phyloP scores from a whole-genome alignment of 2,329 filamentous ascomycete species.

The Xylaria digitata region DNA sequence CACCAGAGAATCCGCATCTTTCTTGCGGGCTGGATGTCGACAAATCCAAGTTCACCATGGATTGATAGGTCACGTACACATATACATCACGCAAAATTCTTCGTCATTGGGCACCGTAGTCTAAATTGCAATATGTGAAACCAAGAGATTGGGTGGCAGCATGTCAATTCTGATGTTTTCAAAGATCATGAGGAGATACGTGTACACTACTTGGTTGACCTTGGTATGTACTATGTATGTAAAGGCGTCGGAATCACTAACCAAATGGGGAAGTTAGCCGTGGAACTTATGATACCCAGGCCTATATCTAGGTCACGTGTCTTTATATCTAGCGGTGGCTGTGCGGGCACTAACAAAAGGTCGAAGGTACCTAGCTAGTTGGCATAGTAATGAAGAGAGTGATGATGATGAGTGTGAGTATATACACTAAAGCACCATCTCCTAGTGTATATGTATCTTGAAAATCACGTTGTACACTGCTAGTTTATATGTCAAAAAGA shows the following conservation, averaged over 20 bases:
- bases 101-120: constrained; percentile 2
- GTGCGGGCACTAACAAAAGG: constrained; percentile 16
- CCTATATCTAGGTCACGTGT: constrained; percentile 26
- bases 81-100: constrained; percentile 22
- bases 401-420: too few species aligned
- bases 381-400: not conserved
- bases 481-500: too few species aligned
- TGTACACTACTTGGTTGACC: not conserved
- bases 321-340: constrained; percentile 22
- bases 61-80: constrained; percentile 9
- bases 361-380: not conserved
- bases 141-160: constrained; percentile 15
- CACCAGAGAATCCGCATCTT: constrained; percentile 7
- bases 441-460: too few species aligned
- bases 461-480: too few species aligned
- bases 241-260: constrained; percentile 16
- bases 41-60: not conserved
- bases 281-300: constrained; percentile 3
- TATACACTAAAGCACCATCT: too few species aligned
- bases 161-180: constrained; percentile 9
- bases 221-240: too few species aligned
- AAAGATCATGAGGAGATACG: not conserved
- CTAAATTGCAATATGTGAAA: constrained; percentile 26
- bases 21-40: constrained; percentile 10
- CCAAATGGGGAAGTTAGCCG: constrained; percentile 19